Evolutionary conservation across 2,329 filamentous ascomycete genomes (phyloP).

Genomic region (Cryphonectria parasitica): DNA sequence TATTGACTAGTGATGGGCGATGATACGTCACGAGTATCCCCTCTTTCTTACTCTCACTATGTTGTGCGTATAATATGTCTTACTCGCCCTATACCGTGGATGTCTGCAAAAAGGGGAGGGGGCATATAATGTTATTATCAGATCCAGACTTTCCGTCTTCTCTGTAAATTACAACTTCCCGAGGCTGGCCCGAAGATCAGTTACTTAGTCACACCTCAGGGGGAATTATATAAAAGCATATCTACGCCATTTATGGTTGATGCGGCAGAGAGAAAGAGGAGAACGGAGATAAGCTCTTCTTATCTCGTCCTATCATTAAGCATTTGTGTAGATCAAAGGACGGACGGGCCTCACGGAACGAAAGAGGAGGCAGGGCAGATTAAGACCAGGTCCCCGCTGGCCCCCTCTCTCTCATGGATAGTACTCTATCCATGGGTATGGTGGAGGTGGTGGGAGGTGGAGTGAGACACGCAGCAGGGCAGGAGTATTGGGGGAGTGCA

Average conservation of each 20-base stretch:
- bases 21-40: background rate
- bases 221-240: background rate
- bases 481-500: background rate
- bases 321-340: background rate
- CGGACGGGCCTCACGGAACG: background rate
- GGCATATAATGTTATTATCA: background rate
- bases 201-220: background rate
- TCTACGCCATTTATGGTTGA: background rate
- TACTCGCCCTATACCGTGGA: background rate
- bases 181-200: background rate
- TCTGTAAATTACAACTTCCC: background rate
- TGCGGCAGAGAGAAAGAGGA: background rate
- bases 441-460: no score
- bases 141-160: background rate
- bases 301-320: conserved; percentile 28
- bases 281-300: conserved; percentile 16
- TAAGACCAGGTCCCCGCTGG: background rate
- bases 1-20: background rate
- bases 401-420: background rate
- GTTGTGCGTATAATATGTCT: background rate
- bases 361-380: no score
- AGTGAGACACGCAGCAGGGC: background rate
- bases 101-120: background rate
- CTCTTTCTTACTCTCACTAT: background rate
- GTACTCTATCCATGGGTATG: background rate